Evolutionary conservation across 768 basidiomycete genomes (phyloP).

Genomic region (Mycena vitilis): DNA sequence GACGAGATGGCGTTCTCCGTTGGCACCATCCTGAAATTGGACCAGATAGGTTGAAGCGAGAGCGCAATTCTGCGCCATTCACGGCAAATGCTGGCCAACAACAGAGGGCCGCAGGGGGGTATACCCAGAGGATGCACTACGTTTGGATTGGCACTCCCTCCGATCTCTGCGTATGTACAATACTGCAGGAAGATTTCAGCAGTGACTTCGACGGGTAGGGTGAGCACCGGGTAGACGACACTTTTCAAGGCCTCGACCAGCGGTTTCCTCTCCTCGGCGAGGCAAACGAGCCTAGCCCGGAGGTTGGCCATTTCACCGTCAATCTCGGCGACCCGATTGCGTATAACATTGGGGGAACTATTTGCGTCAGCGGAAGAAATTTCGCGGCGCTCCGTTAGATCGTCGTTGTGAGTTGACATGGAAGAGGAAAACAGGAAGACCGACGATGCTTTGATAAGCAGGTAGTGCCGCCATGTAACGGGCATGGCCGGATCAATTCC

Average conservation of each 20-base stretch:
- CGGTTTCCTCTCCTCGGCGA: conserved; percentile 5
- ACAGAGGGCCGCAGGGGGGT: neutral
- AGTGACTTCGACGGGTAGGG: conserved; percentile 4
- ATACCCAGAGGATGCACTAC: neutral
- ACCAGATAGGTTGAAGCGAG: conserved; percentile 1
- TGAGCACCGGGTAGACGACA: conserved; percentile 6
- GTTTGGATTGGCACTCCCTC: neutral
- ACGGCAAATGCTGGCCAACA: conserved; percentile 2
- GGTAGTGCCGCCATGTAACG: too few species aligned
- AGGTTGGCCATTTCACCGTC: conserved; percentile 10
- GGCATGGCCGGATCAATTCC: too few species aligned
- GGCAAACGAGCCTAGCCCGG: neutral
- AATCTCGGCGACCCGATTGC: conserved; percentile 13
- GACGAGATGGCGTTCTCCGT: neutral
- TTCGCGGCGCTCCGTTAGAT: too few species aligned
- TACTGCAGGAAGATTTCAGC: conserved; percentile 12
- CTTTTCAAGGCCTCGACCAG: neutral
- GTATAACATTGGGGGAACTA: neutral
- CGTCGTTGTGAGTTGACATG: too few species aligned
- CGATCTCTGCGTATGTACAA: conserved; percentile 4
- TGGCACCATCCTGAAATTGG: neutral
- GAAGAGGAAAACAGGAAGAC: too few species aligned
- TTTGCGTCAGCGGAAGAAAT: too few species aligned
- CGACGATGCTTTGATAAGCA: too few species aligned
- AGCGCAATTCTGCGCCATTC: conserved; percentile 7